Percentiles rank a stretch among this genome's conserved stretches.
Evolutionary conservation across 1,284 basidiomycete species (phyloP).

Genomic region (Rhizopogon parksii): DNA sequence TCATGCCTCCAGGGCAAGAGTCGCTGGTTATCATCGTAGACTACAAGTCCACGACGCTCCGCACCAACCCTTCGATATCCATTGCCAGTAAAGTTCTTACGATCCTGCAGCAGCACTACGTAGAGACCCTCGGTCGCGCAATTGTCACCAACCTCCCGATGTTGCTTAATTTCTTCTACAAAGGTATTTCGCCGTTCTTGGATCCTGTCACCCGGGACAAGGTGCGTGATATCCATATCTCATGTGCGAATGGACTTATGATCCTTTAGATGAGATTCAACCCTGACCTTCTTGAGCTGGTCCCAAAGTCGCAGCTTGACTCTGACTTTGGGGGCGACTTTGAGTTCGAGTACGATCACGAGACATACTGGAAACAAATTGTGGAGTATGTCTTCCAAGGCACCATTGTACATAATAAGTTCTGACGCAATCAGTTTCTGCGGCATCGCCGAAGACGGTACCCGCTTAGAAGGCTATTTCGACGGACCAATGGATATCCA

Average conservation of each 20-base stretch:
- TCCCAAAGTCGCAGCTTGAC: conserved; percentile 73
- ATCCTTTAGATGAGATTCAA: conserved; percentile 75
- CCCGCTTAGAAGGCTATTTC: conserved; percentile 32
- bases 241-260: background rate
- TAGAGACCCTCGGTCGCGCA: conserved; percentile 82
- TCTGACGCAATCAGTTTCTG: conserved; percentile 38
- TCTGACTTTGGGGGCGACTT: conserved; percentile 77
- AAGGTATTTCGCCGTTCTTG: conserved; percentile 80
- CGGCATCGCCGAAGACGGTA: conserved; percentile 55
- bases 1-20: conserved; percentile 80
- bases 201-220: conserved; percentile 90
- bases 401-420: conserved; percentile 1
- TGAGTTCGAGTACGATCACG: conserved; percentile 71
- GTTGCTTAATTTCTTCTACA: conserved; percentile 81
- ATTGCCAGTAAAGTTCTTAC: conserved; percentile 70
- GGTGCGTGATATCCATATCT: conserved; percentile 34
- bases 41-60: conserved; percentile 74
- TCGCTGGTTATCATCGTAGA: conserved; percentile 78
- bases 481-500: conserved; percentile 17
- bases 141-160: conserved; percentile 79
- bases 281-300: conserved; percentile 69
- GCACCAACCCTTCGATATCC: conserved; percentile 75
- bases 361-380: conserved; percentile 74
- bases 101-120: conserved; percentile 89
- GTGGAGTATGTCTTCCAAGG: conserved; percentile 43